Percentiles rank a stretch among this genome's conserved stretches.
These are phyloP conservation scores for Neofusicoccum sp. DNA, from an alignment of 2,329 filamentous ascomycete genomes.

Conservation along the genomic window DNA sequence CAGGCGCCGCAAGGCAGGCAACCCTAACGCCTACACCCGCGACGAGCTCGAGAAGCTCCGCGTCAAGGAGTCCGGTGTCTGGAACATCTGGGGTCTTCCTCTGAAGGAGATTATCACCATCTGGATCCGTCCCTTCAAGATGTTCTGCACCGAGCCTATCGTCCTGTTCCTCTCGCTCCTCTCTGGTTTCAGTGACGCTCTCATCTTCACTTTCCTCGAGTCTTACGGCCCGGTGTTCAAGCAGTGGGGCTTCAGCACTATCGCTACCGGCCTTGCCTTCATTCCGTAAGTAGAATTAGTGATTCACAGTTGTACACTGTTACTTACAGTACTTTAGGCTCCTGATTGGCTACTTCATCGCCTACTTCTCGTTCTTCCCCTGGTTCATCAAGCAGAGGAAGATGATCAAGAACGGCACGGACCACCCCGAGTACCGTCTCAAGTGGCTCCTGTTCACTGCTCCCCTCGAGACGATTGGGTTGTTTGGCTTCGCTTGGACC, in stretches of 20 bases:
- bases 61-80: conserved; percentile 17
- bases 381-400: conserved; percentile 53
- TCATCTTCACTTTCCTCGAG: conserved; percentile 76
- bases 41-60: conserved; percentile 57
- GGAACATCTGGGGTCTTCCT: conserved; percentile 34
- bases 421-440: conserved; percentile 64
- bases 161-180: conserved; percentile 68
- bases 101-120: conserved; percentile 47
- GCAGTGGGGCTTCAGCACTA: conserved; percentile 62
- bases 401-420: conserved; percentile 47
- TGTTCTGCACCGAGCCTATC: conserved; percentile 73
- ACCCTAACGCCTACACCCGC: conserved; percentile 65
- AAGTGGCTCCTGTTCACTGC: conserved; percentile 64
- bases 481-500: conserved; percentile 70
- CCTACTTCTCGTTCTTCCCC: conserved; percentile 59
- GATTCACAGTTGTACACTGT: background rate
- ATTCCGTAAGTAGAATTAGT: conserved; percentile 44
- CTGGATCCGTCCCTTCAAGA: conserved; percentile 65
- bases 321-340: conserved; percentile 38
- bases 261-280: conserved; percentile 60
- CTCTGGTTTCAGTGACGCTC: conserved; percentile 69
- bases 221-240: conserved; percentile 65
- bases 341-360: conserved; percentile 63
- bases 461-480: conserved; percentile 62
- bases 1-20: conserved; percentile 62